phyloP scores from a whole-genome alignment of 2,329 filamentous ascomycete genomes.

The Fusarium dlaminii region DNA sequence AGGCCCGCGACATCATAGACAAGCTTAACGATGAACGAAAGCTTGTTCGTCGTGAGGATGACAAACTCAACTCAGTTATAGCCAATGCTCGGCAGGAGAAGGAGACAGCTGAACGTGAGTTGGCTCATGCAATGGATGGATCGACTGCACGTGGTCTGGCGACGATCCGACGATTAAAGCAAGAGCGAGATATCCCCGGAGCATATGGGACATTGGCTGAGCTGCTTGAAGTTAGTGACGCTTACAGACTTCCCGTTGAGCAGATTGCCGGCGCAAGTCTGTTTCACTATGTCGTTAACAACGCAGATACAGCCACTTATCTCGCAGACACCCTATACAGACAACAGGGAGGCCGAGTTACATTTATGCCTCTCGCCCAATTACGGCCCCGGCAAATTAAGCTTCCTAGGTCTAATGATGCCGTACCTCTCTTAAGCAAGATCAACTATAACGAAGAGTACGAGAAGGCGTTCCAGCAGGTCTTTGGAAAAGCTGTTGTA shows the following conservation, averaged over 20 bases:
- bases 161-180: conserved; percentile 84
- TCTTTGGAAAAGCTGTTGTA: conserved; percentile 95
- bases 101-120: conserved; percentile 77
- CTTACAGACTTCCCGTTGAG: conserved; percentile 89
- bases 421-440: conserved; percentile 86
- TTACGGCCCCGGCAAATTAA: conserved; percentile 76
- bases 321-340: conserved; percentile 83
- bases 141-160: conserved; percentile 87
- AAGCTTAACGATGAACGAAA: conserved; percentile 87
- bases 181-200: conserved; percentile 80
- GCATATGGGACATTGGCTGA: conserved; percentile 94
- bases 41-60: conserved; percentile 86
- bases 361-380: conserved; percentile 92
- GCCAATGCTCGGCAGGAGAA: conserved; percentile 79
- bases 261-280: conserved; percentile 91
- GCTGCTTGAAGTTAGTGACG: conserved; percentile 85
- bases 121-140: conserved; percentile 89
- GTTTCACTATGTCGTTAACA: conserved; percentile 97
- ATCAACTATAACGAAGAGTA: conserved; percentile 80
- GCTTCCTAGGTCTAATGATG: conserved; percentile 86
- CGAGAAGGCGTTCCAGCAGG: conserved; percentile 89
- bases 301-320: conserved; percentile 83
- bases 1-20: conserved; percentile 81
- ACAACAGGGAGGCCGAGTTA: conserved; percentile 84
- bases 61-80: conserved; percentile 82